Evolutionary conservation across 2,329 filamentous ascomycete species (phyloP), one percentile per base, ranked within the genome.

Genomic region (Colletotrichum tropicale): DNA sequence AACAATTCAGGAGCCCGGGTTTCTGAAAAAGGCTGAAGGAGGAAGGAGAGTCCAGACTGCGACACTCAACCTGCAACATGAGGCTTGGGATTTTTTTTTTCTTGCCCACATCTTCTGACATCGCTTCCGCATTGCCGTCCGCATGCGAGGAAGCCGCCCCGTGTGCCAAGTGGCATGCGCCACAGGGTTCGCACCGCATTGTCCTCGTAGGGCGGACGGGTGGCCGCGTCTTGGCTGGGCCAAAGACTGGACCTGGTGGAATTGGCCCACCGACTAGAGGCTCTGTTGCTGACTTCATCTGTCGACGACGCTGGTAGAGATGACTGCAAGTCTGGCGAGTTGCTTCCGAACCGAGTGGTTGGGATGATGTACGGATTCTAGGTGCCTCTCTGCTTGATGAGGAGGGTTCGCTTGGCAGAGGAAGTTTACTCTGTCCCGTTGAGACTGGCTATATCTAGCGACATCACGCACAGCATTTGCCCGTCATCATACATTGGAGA

Each of bases 91-190:
- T 8, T 21, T 52, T 36, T 48, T 16, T 18, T 6, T 28, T 36
- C 32, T 61, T n/a, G 30, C 8, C 34, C 67, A 52, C 43, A 21
- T 52, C 43, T 52, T 52, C 43, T 52, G 21, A 24, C 38, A 52
- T 62, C 21, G 36, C 28, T 36, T 55, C 68, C 60, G 38, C 58
- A 26, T 21, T 64, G 24, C 56, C 30, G 68, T n/a, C 43, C 43
- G 60, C 43, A 10, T 18, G n/a, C 30, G 32, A 55, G 52, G 34
- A 68, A 55, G 43, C 70, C 43, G 43, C 43, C 43, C 56, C 65
- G 38, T 34, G 36, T 62, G 36, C 70, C 70, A 73, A 73, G 64
- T 58, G 38, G 65, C 65, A 36, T 75, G 61, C 55, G 70, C 68
- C 72, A 43, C 69, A 36, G 12, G 36, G 61, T 75, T 65, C 52